Percentiles rank a stretch among this genome's conserved stretches.
phyloP scores from a whole-genome alignment of 352 stramenopile species.

The Globisporangium carolinianum region DNA sequence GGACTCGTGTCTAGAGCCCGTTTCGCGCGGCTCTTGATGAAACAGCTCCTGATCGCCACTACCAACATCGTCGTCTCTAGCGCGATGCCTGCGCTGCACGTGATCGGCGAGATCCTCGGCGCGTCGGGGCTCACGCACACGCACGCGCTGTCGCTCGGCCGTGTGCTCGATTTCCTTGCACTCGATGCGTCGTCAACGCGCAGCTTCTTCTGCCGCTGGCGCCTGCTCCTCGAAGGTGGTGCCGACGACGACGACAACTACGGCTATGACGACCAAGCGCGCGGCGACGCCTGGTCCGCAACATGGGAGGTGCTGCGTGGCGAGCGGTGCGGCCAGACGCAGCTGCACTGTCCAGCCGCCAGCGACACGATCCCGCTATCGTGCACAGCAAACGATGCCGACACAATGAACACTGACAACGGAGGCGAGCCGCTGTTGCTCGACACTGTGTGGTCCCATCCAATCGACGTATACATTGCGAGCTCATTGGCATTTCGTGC shows the following conservation, averaged over 20 bases:
- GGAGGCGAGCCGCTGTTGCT: slow-evolving; percentile 4
- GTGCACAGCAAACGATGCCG: background rate
- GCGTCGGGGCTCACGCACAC: slow-evolving; percentile 25
- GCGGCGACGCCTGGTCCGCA: slow-evolving; percentile 2
- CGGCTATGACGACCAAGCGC: background rate
- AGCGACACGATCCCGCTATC: slow-evolving; percentile 10
- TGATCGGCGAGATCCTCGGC: slow-evolving; percentile 45
- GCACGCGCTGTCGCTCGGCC: slow-evolving; percentile 5
- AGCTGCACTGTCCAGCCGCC: slow-evolving; percentile 22
- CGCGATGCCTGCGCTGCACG: slow-evolving; percentile 31
- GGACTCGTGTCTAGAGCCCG: too few relatives aligned
- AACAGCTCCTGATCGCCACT: too few relatives aligned
- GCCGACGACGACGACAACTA: background rate
- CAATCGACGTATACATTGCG: slow-evolving; percentile 44
- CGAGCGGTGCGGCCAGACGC: slow-evolving; percentile 32
- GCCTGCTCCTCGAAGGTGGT: slow-evolving; percentile 13
- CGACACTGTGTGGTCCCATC: slow-evolving; percentile 44
- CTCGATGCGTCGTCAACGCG: slow-evolving; percentile 26
- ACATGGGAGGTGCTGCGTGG: slow-evolving; percentile 38
- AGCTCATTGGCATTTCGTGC: slow-evolving; percentile 11
- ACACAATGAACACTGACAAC: background rate
- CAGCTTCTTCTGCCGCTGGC: slow-evolving; percentile 54
- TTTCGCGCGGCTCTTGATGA: background rate
- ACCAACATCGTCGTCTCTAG: too few relatives aligned
- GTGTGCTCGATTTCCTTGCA: slow-evolving; percentile 32